Base-by-base conservation (phyloP, 1,284 basidiomycete genomes). In the Rhizopogon hawkerae region DNA sequence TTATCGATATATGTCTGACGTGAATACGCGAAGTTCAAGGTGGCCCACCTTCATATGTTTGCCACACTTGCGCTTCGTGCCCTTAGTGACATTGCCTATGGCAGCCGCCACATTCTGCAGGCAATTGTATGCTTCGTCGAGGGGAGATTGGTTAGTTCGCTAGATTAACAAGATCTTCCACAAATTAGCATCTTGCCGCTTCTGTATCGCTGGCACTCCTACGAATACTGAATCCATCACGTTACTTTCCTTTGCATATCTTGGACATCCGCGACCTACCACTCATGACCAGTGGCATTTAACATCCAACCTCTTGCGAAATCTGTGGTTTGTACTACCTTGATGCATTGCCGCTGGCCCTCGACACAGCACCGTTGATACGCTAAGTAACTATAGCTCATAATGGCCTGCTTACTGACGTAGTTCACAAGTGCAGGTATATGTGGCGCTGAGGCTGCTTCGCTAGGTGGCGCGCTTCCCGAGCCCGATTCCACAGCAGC, bases 41-140 rank as follows among this genome's bases (percentile, higher is more conserved):
- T 14, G 60, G 63, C 49, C 61, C 60, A 7, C 44, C 57, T 3
- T 62, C 62, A 1, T 65, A 62, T 43, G 49, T 62, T 34, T 62
- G 60, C 38, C 60, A 58, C 35, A 26, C 52, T 35, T 62, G 60
- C 23, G 58, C 43, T 42, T 60, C 58, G 1, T 51, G 58, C 6
- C 52, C 33, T 23, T 55, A 57, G 44, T 38, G 48, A 5, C 56
- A 53, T 23, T 56, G 58, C 1, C 38, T 61, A 7, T 62, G 58
- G 58, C 57, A 54, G 37, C 56, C 50, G 11, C 60, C 60, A 16
- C 54, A 46, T 1, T 49, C 56, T 3, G 42, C 48, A 24, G 14
- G 38, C 14, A 26, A 26, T 11, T 9, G 5, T 10, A 10, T 16
- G 38, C n/a, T 10, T 24, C 24, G 24, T 41, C n/a, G 4, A 26